These are phyloP conservation scores for Sutorius eximius DNA, from an alignment of 1,284 basidiomycete genomes.

Conservation along the genomic window DNA sequence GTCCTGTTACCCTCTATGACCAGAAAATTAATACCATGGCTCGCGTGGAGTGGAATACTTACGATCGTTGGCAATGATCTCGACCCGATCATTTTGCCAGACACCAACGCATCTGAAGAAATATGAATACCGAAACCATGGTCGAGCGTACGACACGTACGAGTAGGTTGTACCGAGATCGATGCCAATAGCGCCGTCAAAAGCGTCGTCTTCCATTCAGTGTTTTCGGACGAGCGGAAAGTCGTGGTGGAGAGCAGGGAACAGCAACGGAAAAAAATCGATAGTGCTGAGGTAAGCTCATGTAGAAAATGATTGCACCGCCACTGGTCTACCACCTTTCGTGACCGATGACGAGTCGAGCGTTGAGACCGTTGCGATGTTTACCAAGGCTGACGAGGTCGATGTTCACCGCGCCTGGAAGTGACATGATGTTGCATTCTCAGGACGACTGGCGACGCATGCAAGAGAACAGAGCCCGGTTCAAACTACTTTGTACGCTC, in stretches of 20 bases:
- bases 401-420: constrained; percentile 35
- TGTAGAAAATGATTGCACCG: constrained; percentile 42
- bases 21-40: constrained; percentile 1
- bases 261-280: constrained; percentile 39
- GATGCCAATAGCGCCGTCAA: constrained; percentile 96
- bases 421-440: constrained; percentile 43
- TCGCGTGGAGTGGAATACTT: constrained; percentile 35
- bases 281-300: constrained; percentile 39
- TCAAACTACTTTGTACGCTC: constrained; percentile 49
- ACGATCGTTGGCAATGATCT: constrained; percentile 98
- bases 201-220: constrained; percentile 79
- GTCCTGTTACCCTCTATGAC: constrained; percentile 93
- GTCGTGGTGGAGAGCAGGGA: constrained; percentile 29
- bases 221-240: constrained; percentile 43
- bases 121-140: constrained; percentile 17
- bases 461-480: constrained; percentile 56
- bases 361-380: constrained; percentile 42
- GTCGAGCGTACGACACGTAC: constrained; percentile 44
- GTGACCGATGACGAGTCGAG: constrained; percentile 34
- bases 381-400: constrained; percentile 26
- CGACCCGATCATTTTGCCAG: constrained; percentile 98
- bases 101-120: constrained; percentile 84
- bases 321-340: constrained; percentile 41
- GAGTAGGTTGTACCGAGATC: constrained; percentile 92
- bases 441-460: constrained; percentile 65